Evolutionary conservation across 2,329 filamentous ascomycete genomes (phyloP).

Genomic region (Endocalyx cinctus): DNA sequence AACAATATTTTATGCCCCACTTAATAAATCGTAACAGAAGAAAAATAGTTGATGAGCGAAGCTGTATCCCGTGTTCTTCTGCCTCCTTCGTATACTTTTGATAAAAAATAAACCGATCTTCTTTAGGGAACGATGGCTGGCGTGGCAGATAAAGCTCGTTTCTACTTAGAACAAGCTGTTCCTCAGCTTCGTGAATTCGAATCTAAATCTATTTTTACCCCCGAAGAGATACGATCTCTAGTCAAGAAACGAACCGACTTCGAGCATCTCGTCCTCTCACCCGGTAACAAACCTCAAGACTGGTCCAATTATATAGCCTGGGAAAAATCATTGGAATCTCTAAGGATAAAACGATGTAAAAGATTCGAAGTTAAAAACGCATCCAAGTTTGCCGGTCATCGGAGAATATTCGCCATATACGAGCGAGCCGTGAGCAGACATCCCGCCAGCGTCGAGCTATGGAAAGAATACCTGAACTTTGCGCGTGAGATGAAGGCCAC

Average conservation of each 20-base stretch:
- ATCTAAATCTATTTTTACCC: constrained; percentile 81
- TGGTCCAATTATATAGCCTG: constrained; percentile 79
- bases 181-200: constrained; percentile 91
- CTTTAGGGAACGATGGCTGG: constrained; percentile 59
- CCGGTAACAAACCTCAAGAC: constrained; percentile 70
- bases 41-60: no score
- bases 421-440: constrained; percentile 83
- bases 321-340: constrained; percentile 65
- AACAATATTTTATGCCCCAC: no score
- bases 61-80: no score
- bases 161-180: constrained; percentile 87
- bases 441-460: constrained; percentile 73
- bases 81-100: neutral
- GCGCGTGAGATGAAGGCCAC: constrained; percentile 63
- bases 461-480: constrained; percentile 87
- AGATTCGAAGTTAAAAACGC: constrained; percentile 70
- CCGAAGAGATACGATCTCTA: constrained; percentile 88
- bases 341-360: constrained; percentile 78
- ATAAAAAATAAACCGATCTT: neutral
- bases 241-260: constrained; percentile 88
- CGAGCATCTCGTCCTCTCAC: constrained; percentile 83
- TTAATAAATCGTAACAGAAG: no score
- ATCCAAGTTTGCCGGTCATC: constrained; percentile 67
- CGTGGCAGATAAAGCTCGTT: constrained; percentile 89
- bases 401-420: constrained; percentile 82